A percentile compares a stretch with the other conserved stretches of the same genome.
Evolutionary conservation across 129 eudicot genomes (phyloP).

Genomic region (Escallonia rubra): DNA sequence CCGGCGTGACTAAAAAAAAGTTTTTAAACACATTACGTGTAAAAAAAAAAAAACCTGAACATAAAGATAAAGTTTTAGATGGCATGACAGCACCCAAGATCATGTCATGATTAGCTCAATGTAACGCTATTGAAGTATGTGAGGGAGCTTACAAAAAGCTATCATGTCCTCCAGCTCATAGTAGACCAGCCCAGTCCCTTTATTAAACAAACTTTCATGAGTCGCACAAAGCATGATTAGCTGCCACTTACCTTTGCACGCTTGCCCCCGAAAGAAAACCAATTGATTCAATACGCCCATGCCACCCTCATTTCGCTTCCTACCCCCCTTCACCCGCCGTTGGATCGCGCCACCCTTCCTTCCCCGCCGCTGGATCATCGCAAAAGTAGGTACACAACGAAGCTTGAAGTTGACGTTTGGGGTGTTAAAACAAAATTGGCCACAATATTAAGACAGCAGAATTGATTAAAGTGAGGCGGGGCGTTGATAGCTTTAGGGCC

Average conservation of each 20-base stretch:
- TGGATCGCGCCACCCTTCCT: background rate
- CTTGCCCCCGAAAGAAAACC: constrained; percentile 5
- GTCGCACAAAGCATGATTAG: constrained; percentile 25
- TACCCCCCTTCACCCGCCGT: background rate
- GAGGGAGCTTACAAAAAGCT: too few relatives aligned
- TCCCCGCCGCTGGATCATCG: background rate
- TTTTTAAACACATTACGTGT: too few relatives aligned
- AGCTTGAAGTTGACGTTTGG: background rate
- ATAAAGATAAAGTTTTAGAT: too few relatives aligned
- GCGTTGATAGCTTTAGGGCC: constrained; percentile 18
- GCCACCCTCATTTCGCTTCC: background rate
- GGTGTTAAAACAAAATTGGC: background rate
- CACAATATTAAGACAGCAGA: background rate
- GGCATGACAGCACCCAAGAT: too few relatives aligned
- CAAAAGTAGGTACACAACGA: too few relatives aligned
- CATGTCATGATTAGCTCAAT: too few relatives aligned
- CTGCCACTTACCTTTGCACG: constrained; percentile 31
- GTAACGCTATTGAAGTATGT: too few relatives aligned
- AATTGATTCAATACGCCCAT: background rate
- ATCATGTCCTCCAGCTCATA: too few relatives aligned
- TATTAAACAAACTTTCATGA: background rate
- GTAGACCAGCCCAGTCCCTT: too few relatives aligned
- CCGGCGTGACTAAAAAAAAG: too few relatives aligned
- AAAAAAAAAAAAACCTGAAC: too few relatives aligned
- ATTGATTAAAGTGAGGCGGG: background rate